Conservation (phyloP, 1,284 basidiomycete genomes). For the Athelia sp. region DNA sequence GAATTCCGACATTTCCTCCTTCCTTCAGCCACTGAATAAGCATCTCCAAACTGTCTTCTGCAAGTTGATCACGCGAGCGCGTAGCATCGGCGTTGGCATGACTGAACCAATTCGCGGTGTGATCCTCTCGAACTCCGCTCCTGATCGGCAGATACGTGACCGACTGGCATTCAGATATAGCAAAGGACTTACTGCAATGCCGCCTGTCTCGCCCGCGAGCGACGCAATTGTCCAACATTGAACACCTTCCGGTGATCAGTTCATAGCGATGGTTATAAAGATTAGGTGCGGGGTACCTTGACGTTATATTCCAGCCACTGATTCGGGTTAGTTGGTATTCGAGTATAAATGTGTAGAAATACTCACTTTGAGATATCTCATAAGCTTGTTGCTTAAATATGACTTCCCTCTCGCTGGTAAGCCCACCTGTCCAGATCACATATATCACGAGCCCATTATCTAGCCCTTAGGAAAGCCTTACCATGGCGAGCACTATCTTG, state of each 20-base stretch:
- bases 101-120: slow-evolving; percentile 91
- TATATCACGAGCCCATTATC: slow-evolving; percentile 2
- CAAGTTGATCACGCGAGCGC: slow-evolving; percentile 76
- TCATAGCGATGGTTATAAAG: slow-evolving; percentile 4
- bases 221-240: slow-evolving; percentile 94
- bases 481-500: slow-evolving; percentile 99
- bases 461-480: slow-evolving; percentile 27
- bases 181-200: slow-evolving; percentile 55
- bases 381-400: slow-evolving; percentile 81
- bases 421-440: slow-evolving; percentile 50
- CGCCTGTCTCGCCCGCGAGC: slow-evolving; percentile 80
- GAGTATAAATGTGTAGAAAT: slow-evolving; percentile 2
- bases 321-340: slow-evolving; percentile 10
- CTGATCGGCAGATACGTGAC: slow-evolving; percentile 26
- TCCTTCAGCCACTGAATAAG: slow-evolving; percentile 93
- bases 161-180: background rate
- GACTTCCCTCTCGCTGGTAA: slow-evolving; percentile 83
- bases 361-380: slow-evolving; percentile 71
- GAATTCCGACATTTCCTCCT: slow-evolving; percentile 97
- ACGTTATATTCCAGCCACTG: slow-evolving; percentile 99
- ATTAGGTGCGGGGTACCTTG: slow-evolving; percentile 47
- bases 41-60: slow-evolving; percentile 92
- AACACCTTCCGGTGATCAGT: slow-evolving; percentile 63
- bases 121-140: slow-evolving; percentile 83
- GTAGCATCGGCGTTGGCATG: slow-evolving; percentile 81